A percentile compares a stretch with the other conserved stretches of the same genome.
These are phyloP conservation scores for Fusarium sp. DNA, from an alignment of 2,329 filamentous ascomycete species.

Conservation along the genomic window DNA sequence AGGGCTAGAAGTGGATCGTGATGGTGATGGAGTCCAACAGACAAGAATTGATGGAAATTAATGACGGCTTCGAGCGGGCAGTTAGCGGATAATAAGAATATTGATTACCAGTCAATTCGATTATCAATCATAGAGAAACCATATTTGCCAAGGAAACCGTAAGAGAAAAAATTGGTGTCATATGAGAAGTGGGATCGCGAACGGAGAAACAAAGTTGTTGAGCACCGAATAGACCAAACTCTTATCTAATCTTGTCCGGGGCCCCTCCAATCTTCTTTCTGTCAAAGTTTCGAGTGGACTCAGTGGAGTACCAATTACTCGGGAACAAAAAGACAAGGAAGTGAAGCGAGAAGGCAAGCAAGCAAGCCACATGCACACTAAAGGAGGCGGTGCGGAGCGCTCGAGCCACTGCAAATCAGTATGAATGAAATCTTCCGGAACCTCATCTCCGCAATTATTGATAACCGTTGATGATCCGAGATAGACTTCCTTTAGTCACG, in stretches of 20 bases:
- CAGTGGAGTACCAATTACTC: slow-evolving; percentile 20
- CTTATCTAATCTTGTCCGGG: slow-evolving; percentile 46
- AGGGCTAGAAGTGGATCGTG: slow-evolving; percentile 37
- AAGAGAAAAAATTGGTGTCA: slow-evolving; percentile 32
- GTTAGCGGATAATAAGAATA: background rate
- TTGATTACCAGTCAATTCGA: background rate
- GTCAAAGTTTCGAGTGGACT: slow-evolving; percentile 2
- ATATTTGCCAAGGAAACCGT: slow-evolving; percentile 29
- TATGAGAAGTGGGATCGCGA: slow-evolving; percentile 41
- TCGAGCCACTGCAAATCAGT: slow-evolving; percentile 4
- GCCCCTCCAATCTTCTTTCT: slow-evolving; percentile 42
- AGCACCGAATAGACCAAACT: slow-evolving; percentile 39
- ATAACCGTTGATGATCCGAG: slow-evolving; percentile 35
- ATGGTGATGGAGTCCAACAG: background rate
- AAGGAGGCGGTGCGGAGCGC: slow-evolving; percentile 23
- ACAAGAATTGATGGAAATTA: slow-evolving; percentile 19
- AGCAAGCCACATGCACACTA: background rate
- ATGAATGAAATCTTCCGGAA: slow-evolving; percentile 10
- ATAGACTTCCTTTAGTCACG: slow-evolving; percentile 22
- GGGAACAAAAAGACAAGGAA: slow-evolving; percentile 21
- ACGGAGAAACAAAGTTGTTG: slow-evolving; percentile 45
- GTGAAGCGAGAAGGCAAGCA: background rate
- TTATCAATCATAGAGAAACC: slow-evolving; percentile 29
- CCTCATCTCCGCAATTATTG: slow-evolving; percentile 21
- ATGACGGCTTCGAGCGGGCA: slow-evolving; percentile 1